Evolutionary conservation across 768 basidiomycete species (phyloP).

Genomic region (Obba rivulosa): DNA sequence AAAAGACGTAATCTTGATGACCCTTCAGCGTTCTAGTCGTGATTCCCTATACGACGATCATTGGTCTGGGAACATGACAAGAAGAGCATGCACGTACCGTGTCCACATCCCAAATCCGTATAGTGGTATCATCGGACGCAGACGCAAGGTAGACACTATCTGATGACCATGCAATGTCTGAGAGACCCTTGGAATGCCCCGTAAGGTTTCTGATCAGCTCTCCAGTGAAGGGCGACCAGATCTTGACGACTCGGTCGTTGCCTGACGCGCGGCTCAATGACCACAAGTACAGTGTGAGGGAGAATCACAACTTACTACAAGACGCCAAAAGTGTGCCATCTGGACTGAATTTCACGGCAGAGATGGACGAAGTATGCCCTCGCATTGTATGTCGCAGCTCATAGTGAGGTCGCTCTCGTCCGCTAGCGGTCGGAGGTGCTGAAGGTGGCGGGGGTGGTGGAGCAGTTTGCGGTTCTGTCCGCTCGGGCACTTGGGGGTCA

Average conservation of each 20-base stretch:
- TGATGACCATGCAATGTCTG: slow-evolving; percentile 85
- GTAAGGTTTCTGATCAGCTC: slow-evolving; percentile 68
- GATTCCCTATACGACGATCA: slow-evolving; percentile 43
- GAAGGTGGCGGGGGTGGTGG: slow-evolving; percentile 31
- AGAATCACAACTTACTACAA: slow-evolving; percentile 52
- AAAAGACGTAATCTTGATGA: slow-evolving; percentile 87
- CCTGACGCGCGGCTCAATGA: slow-evolving; percentile 35
- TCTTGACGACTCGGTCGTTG: slow-evolving; percentile 73
- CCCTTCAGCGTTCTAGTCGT: slow-evolving; percentile 70
- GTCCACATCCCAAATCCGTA: slow-evolving; percentile 87
- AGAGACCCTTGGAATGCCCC: slow-evolving; percentile 79
- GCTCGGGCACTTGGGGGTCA: slow-evolving; percentile 70
- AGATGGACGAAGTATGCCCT: slow-evolving; percentile 81
- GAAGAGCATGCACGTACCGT: slow-evolving; percentile 41
- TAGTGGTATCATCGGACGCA: slow-evolving; percentile 87
- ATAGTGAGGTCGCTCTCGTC: slow-evolving; percentile 44
- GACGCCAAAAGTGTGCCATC: slow-evolving; percentile 72
- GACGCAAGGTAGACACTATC: slow-evolving; percentile 82
- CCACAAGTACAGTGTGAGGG: background rate
- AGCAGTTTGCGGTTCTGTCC: slow-evolving; percentile 38
- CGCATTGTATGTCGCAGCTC: slow-evolving; percentile 58
- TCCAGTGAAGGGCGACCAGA: slow-evolving; percentile 80
- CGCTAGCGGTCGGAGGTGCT: slow-evolving; percentile 21
- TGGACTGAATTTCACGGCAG: slow-evolving; percentile 87
- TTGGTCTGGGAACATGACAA: background rate